Base-by-base conservation (phyloP, 495 filamentous ascomycete species). In the Hypoxylon intermedium region DNA sequence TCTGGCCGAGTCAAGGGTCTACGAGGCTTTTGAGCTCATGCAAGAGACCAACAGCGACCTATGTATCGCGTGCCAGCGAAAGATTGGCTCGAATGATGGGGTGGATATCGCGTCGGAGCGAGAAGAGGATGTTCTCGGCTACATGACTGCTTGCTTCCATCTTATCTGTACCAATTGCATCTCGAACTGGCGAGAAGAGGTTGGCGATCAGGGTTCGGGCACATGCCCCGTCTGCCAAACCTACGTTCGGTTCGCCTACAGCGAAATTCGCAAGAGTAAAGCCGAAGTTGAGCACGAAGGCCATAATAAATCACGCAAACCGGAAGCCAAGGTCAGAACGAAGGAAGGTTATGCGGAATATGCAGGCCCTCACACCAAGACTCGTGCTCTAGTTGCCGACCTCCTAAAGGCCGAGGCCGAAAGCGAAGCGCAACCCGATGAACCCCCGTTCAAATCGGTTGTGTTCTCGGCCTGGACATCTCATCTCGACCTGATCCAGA, bases 401-500 rank as follows among this genome's bases (percentile, higher is more conserved):
- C 79, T 98, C 2, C 72, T 85, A 5, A 72, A 74, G 51, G 79
- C 84, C 37, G 78, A 83, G 45, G 77, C 77, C 31, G 82, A 87
- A 60, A 92, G 86, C 69, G 70, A 80, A 44, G 69, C 72, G 3
- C 74, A 83, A 12, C 82, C 82, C 1, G 74, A 77, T 30, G 76
- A 90, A 52, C 80, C 78, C 0, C 91, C 92, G 0, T 86, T 90
- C 72, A 96, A 95, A 69, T 90, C 88, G 37, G 93, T 98, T 11
- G 84, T 98, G 15, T 97, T 98, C 71, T 96, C 92, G 1, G 85
- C 84, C 23, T 98, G 94, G 93, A 97, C 93, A 0, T 86, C 89
- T 1, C 92, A 97, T 70, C 84, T 98, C 26, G 93, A 98, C 68
- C 83, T 98, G 11, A 95, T 98, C 62, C 85, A 96, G 67, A 84